Conservation (phyloP, 225 moss, liverwort and hornwort species). For the Neckera pumila region DNA sequence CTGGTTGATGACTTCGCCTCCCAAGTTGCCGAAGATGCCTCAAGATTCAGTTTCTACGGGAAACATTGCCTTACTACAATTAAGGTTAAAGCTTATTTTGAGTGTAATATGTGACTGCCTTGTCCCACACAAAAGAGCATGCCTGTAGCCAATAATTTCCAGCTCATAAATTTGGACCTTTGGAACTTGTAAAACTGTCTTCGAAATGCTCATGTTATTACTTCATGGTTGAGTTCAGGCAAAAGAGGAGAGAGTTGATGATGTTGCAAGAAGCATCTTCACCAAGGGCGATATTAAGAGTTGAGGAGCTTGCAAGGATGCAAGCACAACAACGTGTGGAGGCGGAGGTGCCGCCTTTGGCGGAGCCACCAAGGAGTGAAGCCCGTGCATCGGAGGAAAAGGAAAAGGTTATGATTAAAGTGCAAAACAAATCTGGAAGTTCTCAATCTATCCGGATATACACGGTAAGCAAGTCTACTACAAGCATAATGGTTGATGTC, state of each 20-base stretch:
- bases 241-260: slow-evolving; percentile 25
- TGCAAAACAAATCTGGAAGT: slow-evolving; percentile 50
- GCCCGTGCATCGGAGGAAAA: slow-evolving; percentile 3
- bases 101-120: neutral
- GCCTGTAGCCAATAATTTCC: neutral
- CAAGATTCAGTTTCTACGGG: neutral
- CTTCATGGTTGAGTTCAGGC: neutral
- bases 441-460: slow-evolving; percentile 32
- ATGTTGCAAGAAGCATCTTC: slow-evolving; percentile 14
- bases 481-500: neutral
- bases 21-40: slow-evolving; percentile 20
- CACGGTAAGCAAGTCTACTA: slow-evolving; percentile 15
- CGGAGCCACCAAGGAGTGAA: neutral
- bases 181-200: neutral
- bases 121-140: neutral
- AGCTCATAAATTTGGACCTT: neutral
- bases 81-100: slow-evolving; percentile 32
- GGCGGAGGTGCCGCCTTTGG: neutral
- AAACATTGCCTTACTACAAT: slow-evolving; percentile 18
- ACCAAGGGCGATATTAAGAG: slow-evolving; percentile 11
- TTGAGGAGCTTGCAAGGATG: slow-evolving; percentile 27
- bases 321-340: slow-evolving; percentile 15
- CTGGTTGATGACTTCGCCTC: slow-evolving; percentile 40
- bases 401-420: slow-evolving; percentile 53
- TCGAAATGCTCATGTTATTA: neutral